Conservation (phyloP, 179 eudicot genomes). For the Monotropa hypopitys region DNA sequence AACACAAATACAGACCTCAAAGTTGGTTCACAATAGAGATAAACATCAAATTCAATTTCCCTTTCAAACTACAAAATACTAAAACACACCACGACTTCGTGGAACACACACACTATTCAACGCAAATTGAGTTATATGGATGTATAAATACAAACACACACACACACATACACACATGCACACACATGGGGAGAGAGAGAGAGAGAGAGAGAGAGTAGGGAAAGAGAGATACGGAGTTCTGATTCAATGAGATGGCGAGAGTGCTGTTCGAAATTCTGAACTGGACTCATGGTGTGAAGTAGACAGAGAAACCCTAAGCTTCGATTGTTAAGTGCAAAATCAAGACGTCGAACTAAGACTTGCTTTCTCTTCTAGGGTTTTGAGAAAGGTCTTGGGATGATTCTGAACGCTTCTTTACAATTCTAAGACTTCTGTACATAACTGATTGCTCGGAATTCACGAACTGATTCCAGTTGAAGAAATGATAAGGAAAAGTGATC, state of each 20-base stretch:
- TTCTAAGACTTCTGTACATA: not conserved
- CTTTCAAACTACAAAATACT: not conserved
- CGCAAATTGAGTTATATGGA: no score
- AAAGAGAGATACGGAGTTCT: slow-evolving; percentile 41
- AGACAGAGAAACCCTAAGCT: slow-evolving; percentile 25
- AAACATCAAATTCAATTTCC: not conserved
- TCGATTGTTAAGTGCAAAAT: not conserved
- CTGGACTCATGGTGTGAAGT: slow-evolving; percentile 57
- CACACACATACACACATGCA: not conserved
- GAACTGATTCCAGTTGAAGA: not conserved
- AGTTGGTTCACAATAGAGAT: not conserved
- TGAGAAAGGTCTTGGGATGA: not conserved
- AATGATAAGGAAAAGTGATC: not conserved
- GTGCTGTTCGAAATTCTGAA: slow-evolving; percentile 92
- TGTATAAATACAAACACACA: not conserved
- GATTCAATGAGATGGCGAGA: slow-evolving; percentile 59
- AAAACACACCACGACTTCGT: not conserved
- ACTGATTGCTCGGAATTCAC: not conserved
- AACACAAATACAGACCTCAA: slow-evolving; percentile 5
- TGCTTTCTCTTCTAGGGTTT: slow-evolving; percentile 10
- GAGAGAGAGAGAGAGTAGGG: not conserved
- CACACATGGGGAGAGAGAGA: not conserved
- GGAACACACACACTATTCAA: not conserved
- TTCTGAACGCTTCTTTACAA: not conserved
- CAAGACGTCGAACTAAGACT: not conserved